Conservation (phyloP, 805 yeast genomes). For the Cyberlindnera lachancei region DNA sequence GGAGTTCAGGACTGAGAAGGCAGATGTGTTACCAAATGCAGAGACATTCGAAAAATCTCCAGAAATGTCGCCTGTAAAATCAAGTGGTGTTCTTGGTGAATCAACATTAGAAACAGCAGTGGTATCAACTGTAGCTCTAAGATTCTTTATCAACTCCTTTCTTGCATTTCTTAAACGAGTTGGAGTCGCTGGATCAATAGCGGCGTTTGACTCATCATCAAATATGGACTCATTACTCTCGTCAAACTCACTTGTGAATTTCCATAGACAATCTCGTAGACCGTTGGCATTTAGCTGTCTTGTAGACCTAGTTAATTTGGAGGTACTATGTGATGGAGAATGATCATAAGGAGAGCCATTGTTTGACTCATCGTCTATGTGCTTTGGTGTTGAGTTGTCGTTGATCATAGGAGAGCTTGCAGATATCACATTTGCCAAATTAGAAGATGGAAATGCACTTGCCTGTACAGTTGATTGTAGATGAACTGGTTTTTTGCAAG, state of each 20-base stretch:
- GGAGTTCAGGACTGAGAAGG: conserved; percentile 17
- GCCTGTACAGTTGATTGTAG: conserved; percentile 11
- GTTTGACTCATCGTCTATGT: conserved; percentile 11
- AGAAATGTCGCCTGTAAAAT: conserved; percentile 13
- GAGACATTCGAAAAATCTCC: conserved; percentile 17
- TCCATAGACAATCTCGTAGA: conserved; percentile 32
- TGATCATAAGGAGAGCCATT: conserved; percentile 11
- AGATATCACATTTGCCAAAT: conserved; percentile 23
- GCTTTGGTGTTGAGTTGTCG: conserved; percentile 21
- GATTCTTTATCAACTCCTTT: conserved; percentile 11
- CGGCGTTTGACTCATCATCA: conserved; percentile 15
- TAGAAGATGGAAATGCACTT: conserved; percentile 18
- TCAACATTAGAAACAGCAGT: conserved; percentile 16
- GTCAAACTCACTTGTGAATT: conserved; percentile 35
- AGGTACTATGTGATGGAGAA: conserved; percentile 15
- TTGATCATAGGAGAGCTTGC: conserved; percentile 24
- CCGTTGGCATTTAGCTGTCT: conserved; percentile 31
- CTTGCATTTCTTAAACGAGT: conserved; percentile 26
- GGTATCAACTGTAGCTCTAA: conserved; percentile 17
- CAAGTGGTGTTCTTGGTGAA: conserved; percentile 26
- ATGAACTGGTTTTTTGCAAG: conserved; percentile 42
- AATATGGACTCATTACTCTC: conserved; percentile 25
- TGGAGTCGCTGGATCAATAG: conserved; percentile 36
- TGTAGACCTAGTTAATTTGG: conserved; percentile 18
- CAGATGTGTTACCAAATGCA: conserved; percentile 14